Conservation (phyloP, 2,329 filamentous ascomycete species). For the Chaetoscypha palmicola region DNA sequence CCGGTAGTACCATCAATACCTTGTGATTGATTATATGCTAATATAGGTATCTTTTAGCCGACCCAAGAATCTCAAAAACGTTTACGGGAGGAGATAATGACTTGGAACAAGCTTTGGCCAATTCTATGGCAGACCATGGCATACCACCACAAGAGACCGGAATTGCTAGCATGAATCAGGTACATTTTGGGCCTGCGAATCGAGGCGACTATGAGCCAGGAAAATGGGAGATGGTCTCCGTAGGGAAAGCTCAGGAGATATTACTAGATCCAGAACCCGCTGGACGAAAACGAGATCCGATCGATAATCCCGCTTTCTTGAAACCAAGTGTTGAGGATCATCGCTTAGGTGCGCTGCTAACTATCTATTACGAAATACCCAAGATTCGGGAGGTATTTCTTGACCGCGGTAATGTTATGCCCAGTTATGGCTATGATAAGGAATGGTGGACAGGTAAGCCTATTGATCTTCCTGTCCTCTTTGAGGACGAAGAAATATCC, state of each 20-base stretch:
- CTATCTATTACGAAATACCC: conserved; percentile 54
- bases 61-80: conserved; percentile 27
- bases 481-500: conserved; percentile 12
- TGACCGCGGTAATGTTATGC: conserved; percentile 34
- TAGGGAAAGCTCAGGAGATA: conserved; percentile 28
- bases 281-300: conserved; percentile 37
- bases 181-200: conserved; percentile 54
- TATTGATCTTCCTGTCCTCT: conserved; percentile 32
- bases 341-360: conserved; percentile 46
- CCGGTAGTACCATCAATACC: too few relatives aligned
- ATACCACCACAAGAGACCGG: conserved; percentile 44
- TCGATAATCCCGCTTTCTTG: conserved; percentile 46
- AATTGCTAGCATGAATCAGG: conserved; percentile 34
- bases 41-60: conserved; percentile 32
- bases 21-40: too few relatives aligned
- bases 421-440: conserved; percentile 47
- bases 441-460: conserved; percentile 56
- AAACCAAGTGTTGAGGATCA: conserved; percentile 33
- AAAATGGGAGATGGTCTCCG: conserved; percentile 53
- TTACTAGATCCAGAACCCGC: conserved; percentile 32
- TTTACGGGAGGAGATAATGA: conserved; percentile 41
- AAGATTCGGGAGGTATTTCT: conserved; percentile 50
- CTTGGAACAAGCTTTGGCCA: conserved; percentile 48
- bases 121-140: conserved; percentile 48
- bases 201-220: conserved; percentile 46